phyloP scores from a whole-genome alignment of 2,329 filamentous ascomycete species.

The Aspergillus sp. region DNA sequence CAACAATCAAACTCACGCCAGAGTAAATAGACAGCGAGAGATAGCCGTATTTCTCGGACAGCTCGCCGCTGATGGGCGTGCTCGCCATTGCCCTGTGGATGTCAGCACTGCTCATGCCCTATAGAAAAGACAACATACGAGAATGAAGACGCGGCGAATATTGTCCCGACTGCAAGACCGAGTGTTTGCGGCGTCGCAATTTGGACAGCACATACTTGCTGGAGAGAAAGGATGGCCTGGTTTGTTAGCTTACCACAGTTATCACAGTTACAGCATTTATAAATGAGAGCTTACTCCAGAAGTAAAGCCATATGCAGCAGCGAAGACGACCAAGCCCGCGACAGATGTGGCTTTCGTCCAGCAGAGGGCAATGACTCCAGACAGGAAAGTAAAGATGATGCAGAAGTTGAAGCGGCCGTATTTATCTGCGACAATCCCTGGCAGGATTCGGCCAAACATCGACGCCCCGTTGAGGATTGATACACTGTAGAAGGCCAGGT shows the following conservation, averaged over 20 bases:
- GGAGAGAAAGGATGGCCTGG: slow-evolving; percentile 49
- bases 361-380: slow-evolving; percentile 45
- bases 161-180: slow-evolving; percentile 45
- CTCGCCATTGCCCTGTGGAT: slow-evolving; percentile 39
- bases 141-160: slow-evolving; percentile 44
- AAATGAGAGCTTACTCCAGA: slow-evolving; percentile 38
- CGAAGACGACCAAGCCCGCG: slow-evolving; percentile 47
- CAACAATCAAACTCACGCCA: slow-evolving; percentile 32
- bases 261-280: not conserved
- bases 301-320: slow-evolving; percentile 47
- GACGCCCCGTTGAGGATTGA: slow-evolving; percentile 40
- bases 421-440: slow-evolving; percentile 37
- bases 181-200: slow-evolving; percentile 40
- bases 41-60: slow-evolving; percentile 42
- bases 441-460: slow-evolving; percentile 38
- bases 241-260: not conserved
- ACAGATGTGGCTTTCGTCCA: slow-evolving; percentile 45
- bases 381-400: slow-evolving; percentile 28
- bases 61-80: slow-evolving; percentile 44
- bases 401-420: slow-evolving; percentile 35
- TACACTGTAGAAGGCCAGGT: slow-evolving; percentile 39
- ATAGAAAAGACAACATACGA: slow-evolving; percentile 35
- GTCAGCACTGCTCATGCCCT: not conserved
- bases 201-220: slow-evolving; percentile 47
- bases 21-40: slow-evolving; percentile 43